Base-by-base conservation (phyloP, 2,329 filamentous ascomycete genomes). In the Trichophyton schoenleinii region DNA sequence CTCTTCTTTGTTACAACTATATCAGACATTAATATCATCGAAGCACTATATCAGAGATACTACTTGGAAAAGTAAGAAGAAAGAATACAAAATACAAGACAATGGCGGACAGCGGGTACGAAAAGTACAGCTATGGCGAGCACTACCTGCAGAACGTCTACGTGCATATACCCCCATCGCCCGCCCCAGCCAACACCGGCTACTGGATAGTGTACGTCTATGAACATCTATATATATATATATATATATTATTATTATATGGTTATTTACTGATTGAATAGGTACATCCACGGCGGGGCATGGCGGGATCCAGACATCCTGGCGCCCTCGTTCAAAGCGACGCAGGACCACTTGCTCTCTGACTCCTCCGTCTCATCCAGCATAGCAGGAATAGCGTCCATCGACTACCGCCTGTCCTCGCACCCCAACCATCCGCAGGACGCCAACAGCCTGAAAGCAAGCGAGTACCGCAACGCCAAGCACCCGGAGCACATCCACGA, bases 401-500 rank as follows among this genome's bases (percentile, higher is more conserved):
- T 79, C 65, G 72, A 75, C 52, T 79, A 79, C 67, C 73, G 77
- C n/a, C 69, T 79, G 5, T 75, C 75, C 38, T 66, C 74, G 2
- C 75, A 78, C 63, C 74, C 72, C 3, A 65, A 68, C 5, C 68
- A 74, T 63, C 74, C 74, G 0, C 74, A 77, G 62, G 70, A 75
- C 58, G 64, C 65, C 34, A 2, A 69, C 58, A 25, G 74, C 34
- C 9, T 71, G 0, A 38, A 65, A 3, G 59, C 68, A 9, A 65
- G 65, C 22, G 68, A 73, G 60, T 66, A 67, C 60, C 74, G 74
- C 31, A 62, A 67, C 57, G 75, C 75, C 2, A 69, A 69, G 59
- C 77, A 78, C 65, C 77, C 77, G 3, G 74, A 78, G 41, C 77
- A 79, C 49, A 67, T 78, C n/a, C 62, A 68, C 46, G 77, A 79